Conservation (phyloP, 768 basidiomycete species). For the Psilocybe azurescens region DNA sequence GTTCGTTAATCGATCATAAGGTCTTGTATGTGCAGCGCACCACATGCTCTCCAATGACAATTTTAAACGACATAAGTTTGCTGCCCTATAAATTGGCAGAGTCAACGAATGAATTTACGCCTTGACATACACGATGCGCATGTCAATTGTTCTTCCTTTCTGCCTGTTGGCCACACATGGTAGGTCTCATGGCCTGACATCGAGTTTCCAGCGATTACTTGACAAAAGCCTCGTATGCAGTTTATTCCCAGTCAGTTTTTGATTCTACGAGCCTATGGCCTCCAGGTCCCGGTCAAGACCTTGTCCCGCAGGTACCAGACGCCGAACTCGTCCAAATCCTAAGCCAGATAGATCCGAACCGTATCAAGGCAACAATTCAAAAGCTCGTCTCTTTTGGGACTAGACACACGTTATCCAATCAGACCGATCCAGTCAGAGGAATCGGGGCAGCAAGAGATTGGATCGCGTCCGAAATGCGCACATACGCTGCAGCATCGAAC, state of each 20-base stretch:
- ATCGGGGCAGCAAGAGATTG: slow-evolving; percentile 63
- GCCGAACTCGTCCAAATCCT: slow-evolving; percentile 50
- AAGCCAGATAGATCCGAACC: slow-evolving; percentile 45
- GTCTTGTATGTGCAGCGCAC: slow-evolving; percentile 7
- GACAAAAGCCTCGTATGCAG: slow-evolving; percentile 6
- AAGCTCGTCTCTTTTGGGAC: slow-evolving; percentile 64
- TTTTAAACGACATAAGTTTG: not conserved
- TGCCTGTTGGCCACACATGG: not conserved
- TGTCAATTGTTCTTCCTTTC: not conserved
- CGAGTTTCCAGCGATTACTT: not conserved
- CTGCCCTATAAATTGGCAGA: slow-evolving; percentile 7
- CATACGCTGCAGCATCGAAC: slow-evolving; percentile 41
- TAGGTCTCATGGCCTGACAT: not conserved
- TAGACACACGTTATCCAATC: slow-evolving; percentile 55
- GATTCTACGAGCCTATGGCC: slow-evolving; percentile 41
- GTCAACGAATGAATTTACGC: not conserved
- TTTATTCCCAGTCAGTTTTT: slow-evolving; percentile 19
- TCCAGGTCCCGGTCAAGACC: slow-evolving; percentile 47
- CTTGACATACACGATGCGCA: not conserved
- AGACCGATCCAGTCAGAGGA: slow-evolving; percentile 55
- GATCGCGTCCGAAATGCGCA: slow-evolving; percentile 52
- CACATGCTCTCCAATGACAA: slow-evolving; percentile 8
- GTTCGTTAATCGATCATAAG: slow-evolving; percentile 15
- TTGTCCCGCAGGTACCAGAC: slow-evolving; percentile 48
- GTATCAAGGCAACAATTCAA: slow-evolving; percentile 51